Evolutionary conservation across 371 early-diverging fungal species (phyloP), one percentile per base, ranked within the genome.

Genomic region (Apophysomyces ossiformis): DNA sequence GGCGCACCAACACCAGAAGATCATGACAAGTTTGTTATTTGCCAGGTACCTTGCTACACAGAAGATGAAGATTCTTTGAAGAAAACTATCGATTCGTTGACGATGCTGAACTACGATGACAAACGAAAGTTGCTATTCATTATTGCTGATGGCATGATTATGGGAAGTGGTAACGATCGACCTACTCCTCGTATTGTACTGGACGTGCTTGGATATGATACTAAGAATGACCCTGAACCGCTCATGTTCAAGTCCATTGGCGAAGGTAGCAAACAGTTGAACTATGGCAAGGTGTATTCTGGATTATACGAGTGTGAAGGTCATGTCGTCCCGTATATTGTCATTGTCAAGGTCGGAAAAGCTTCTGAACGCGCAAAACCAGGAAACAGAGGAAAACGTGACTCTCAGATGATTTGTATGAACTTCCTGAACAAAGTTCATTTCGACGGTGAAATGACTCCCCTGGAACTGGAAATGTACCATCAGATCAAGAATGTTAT

Each of bases 381-480:
- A 9, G 99, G 98, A n/a, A 99, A 99, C 77, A 86, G 99, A 50
- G 99, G 99, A 70, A 99, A 99, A 86, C 93, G 99, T 72, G 99
- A 99, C 85, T 96, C 98, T 37, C 99, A 99, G 85, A 90, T 99
- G 79, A 90, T 99, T 61, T 89, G 95, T 70, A 99, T 99, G 99
- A 87, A 93, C 60, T 99, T 99, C 87, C 91, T 99, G 74, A 94
- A 94, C 82, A 95, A 95, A 78, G 94, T 99, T 9, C 96, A 98
- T 76, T 97, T 95, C 80, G 92, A 96, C 69, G 72, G 83, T 45
- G 88, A 95, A 63, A 91, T 97, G 92, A 89, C 93, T 7, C 94
- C 96, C n/a, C 82, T 96, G 66, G 97, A 97, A 73, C 87, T 92
- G 45, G 97, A 96, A 70, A 90, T 97, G 73, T 97, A 92, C 77